Evolutionary conservation across 495 filamentous ascomycete genomes (phyloP), one percentile per base, ranked within the genome.

Genomic region (Poronia punctata): DNA sequence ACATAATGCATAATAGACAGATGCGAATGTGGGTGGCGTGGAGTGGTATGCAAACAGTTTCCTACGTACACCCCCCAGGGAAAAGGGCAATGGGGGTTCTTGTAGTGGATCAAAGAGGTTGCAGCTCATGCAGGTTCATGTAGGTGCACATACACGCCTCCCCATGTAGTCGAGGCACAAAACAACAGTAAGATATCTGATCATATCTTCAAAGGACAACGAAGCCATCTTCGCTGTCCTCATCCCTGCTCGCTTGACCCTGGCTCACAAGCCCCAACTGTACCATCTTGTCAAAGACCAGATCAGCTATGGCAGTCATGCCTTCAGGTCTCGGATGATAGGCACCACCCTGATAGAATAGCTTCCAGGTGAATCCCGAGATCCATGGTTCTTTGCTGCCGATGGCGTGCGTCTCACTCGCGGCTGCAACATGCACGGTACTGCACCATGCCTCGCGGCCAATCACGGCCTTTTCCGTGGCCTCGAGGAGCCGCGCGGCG

Each of bases 331-430:
- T 50, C 1, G 62, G 63, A 37, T 66, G 62, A 26, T 58, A 59
- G 16, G 58, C 43, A 19, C 48, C 43, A 3, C 56, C 62, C 0
- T 43, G 27, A 19, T 29, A 23, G 24, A 52, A 56, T 8, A 51
- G 31, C 38, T 50, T 49, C 54, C 54, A 54, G 14, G 40, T 38
- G 38, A 63, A 69, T 0, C 56, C 60, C 18, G 44, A 51, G 37
- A 67, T 55, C 66, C 65, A 70, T 0, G 65, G 64, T 11, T 54
- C 46, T 17, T 45, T 28, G 6, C 56, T 49, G 1, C 66, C 66
- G 19, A 68, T 45, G 6, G 52, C 63, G 38, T 70, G 65, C 26
- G 24, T 39, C 47, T 47, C 52, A 40, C 48, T 66, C 50, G 30
- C 43, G 26, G 37, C 24, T 46, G 44, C 55, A 3, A 52, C 37